A percentile compares a stretch with the other conserved stretches of the same genome.
These are phyloP conservation scores for Euptelea pleiosperma DNA, from an alignment of 164 flowering plant genomes.

Conservation along the genomic window DNA sequence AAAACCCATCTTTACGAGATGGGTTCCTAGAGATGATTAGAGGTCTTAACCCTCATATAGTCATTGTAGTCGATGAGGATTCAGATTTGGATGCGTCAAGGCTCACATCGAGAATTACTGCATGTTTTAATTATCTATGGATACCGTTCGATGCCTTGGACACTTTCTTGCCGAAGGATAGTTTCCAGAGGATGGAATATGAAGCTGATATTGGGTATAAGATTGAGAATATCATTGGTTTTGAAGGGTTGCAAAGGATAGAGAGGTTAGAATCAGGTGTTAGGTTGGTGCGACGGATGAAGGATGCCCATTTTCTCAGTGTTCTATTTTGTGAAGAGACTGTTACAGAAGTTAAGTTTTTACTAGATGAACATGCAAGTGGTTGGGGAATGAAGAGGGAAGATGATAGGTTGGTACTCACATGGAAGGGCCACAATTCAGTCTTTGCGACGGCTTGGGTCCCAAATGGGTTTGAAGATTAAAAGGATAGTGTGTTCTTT, in stretches of 20 bases:
- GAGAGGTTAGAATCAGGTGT: conserved; percentile 58
- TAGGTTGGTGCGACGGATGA: conserved; percentile 45
- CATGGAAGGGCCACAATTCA: conserved; percentile 86
- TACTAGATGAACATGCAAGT: conserved; percentile 78
- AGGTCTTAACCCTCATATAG: conserved; percentile 43
- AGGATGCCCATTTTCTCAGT: conserved; percentile 33
- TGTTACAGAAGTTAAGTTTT: conserved; percentile 41
- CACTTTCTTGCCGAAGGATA: conserved; percentile 71
- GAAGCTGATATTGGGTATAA: conserved; percentile 69
- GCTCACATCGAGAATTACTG: conserved; percentile 54
- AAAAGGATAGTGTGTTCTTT: conserved; percentile 12
- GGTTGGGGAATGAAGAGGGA: conserved; percentile 92
- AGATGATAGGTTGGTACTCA: conserved; percentile 69
- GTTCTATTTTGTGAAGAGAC: conserved; percentile 63
- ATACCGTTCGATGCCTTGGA: conserved; percentile 79
- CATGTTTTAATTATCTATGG: conserved; percentile 74
- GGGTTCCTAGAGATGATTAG: conserved; percentile 43
- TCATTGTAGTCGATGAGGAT: conserved; percentile 68
- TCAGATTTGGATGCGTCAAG: conserved; percentile 45
- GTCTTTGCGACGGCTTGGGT: conserved; percentile 76
- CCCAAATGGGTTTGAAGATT: conserved; percentile 29
- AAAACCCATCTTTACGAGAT: conserved; percentile 33
- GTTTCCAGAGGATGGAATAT: conserved; percentile 53
- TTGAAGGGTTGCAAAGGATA: conserved; percentile 57
- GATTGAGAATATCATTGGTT: conserved; percentile 66